Evolutionary conservation across 176 grass and related monocot species (phyloP).

Genomic region (Aechmea fasciata): DNA sequence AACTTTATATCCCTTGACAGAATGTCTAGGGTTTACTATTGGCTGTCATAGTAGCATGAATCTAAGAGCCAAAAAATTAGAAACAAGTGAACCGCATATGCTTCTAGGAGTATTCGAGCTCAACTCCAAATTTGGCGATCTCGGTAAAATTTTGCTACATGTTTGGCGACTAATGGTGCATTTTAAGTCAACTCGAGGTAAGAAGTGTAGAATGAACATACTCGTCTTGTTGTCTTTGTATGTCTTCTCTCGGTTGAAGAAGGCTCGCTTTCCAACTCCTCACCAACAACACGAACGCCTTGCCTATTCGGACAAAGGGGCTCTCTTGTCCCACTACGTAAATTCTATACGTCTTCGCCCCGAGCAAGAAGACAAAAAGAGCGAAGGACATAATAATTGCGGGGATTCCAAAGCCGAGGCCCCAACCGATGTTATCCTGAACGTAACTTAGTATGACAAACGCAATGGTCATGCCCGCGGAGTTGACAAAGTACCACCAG

Average conservation of each 20-base stretch:
- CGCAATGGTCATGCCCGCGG: slow-evolving; percentile 19
- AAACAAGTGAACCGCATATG: too few species aligned
- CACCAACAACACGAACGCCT: slow-evolving; percentile 12
- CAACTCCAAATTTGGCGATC: too few species aligned
- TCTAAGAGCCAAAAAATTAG: too few species aligned
- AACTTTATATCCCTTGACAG: too few species aligned
- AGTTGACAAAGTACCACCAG: slow-evolving; percentile 52
- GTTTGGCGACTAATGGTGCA: too few species aligned
- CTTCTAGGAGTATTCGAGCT: too few species aligned
- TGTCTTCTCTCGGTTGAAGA: slow-evolving; percentile 11
- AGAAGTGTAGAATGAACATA: neutral
- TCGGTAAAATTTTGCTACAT: too few species aligned
- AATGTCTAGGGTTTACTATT: too few species aligned
- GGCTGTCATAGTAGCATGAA: too few species aligned
- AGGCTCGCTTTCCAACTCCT: neutral
- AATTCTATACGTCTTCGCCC: slow-evolving; percentile 27
- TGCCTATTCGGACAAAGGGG: slow-evolving; percentile 14
- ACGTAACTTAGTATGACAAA: slow-evolving; percentile 38
- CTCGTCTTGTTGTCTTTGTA: neutral
- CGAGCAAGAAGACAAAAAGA: slow-evolving; percentile 39
- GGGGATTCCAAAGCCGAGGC: slow-evolving; percentile 46
- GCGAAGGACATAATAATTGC: slow-evolving; percentile 32
- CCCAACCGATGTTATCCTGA: slow-evolving; percentile 35
- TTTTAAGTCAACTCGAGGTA: too few species aligned
- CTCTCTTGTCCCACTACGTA: slow-evolving; percentile 13